phyloP scores from a whole-genome alignment of 495 filamentous ascomycete species.

The Pseudevernia furfuracea region DNA sequence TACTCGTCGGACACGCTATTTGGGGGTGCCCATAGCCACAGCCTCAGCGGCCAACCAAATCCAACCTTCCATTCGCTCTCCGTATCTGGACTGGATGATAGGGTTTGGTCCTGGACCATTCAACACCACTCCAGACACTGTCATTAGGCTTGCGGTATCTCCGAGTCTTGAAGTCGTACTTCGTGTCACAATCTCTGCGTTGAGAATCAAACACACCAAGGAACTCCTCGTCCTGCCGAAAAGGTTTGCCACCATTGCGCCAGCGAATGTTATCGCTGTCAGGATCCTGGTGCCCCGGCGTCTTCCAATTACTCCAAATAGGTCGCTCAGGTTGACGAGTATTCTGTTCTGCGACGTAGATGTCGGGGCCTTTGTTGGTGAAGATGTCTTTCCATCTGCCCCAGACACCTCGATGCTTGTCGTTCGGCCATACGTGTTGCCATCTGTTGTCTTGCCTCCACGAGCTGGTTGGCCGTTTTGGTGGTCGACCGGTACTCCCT shows the following conservation, averaged over 20 bases:
- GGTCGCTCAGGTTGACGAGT: conserved; percentile 10
- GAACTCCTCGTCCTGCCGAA: neutral
- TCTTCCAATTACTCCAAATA: conserved; percentile 19
- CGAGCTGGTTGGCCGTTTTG: neutral
- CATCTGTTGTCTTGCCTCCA: neutral
- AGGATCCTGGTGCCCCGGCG: neutral
- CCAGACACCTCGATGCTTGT: conserved; percentile 20
- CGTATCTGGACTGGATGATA: neutral
- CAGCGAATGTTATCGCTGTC: neutral
- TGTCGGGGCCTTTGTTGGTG: conserved; percentile 31
- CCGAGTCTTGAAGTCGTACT: conserved; percentile 19
- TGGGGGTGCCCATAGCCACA: neutral
- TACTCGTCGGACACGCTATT: neutral
- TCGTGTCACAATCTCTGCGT: neutral
- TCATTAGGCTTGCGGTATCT: conserved; percentile 11
- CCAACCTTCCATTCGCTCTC: neutral
- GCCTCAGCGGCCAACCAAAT: neutral
- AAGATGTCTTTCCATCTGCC: conserved; percentile 27
- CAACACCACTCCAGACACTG: conserved; percentile 10
- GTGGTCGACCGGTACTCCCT: neutral
- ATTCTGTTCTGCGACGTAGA: conserved; percentile 26
- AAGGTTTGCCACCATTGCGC: neutral
- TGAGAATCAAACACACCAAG: neutral
- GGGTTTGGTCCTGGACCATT: neutral
- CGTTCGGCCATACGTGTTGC: conserved; percentile 32